Evolutionary conservation across 2,329 filamentous ascomycete genomes (phyloP), one percentile per base, ranked within the genome.

Genomic region (Fusarium tuaranense): DNA sequence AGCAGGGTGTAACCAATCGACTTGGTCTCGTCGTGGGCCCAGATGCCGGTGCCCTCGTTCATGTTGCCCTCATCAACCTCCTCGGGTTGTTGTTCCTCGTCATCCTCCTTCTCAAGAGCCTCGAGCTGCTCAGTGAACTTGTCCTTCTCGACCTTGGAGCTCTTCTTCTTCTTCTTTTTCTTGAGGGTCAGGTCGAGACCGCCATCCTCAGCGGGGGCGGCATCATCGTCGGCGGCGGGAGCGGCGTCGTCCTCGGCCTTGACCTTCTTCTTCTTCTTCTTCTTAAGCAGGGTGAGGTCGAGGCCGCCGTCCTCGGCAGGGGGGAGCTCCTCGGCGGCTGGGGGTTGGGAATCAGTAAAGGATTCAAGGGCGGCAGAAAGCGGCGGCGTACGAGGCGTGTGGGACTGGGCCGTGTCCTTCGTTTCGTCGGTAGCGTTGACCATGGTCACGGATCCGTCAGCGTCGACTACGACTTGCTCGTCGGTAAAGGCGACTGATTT

Each of bases 401-500:
- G 94, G 82, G 92, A 95, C 87, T 93, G 90, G 77, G 95, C 95
- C 79, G 93, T 94, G 77, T 93, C 91, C 87, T 95, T 95, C 74
- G 93, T 89, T 80, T 94, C 93, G 80, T 93, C 91, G 79, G 90
- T 88, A 77, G 92, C 90, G 83, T 94, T 91, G 83, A 91, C 89
- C 85, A 93, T 92, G 80, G 91, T 94, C 82, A 98, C 91, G 82
- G 92, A 91, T 80, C 96, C 96, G 88, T 98, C 94, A 84, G 91
- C 91, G 87, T 97, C 94, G 83, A 98, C 95, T 80, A 98, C 92
- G 76, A 94, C 90, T 79, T 94, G 91, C 81, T 94, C 94, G 85
- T 97, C 94, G 82, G 93, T 95, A 84, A 98, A 98, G 76, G 95
- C 92, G 81, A 98, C 96, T 57, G 95, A 97, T 87, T 98, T 98